Base-by-base conservation (phyloP, 106 monocot genomes). In the Gastrodia elata region DNA sequence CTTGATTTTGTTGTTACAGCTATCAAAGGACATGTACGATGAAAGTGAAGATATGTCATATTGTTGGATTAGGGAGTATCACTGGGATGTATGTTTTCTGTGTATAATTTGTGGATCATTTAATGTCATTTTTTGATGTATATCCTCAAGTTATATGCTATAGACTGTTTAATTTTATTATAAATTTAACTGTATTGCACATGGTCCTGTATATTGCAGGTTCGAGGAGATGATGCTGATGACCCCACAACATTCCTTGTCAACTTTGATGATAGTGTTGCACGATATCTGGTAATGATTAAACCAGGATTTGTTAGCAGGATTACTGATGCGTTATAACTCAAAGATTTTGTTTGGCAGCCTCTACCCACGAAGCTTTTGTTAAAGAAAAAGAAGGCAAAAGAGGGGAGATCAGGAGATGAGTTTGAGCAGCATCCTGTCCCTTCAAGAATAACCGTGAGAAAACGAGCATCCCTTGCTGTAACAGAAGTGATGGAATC, bases 41-140 rank as follows among this genome's bases (percentile, higher is more conserved):
- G 93, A 88, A 75, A 82, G 75, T 70, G 96, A 96, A 83, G 96
- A 97, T 74, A 68, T 75, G 75, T 76, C 73, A 20, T 97, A 97
- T 64, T 83, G 82, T 28, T 97, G 97, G 97, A 34, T 97, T 26
- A 85, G 97, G 71, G 97, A 97, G 58, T 97, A 97, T 75, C 83
- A 90, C 55, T 97, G 93, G 93, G 88, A 97, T 80, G 92, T 93
- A 83, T 25, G 92, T 83, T 25, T 80, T 65, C 39, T 75, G 20
- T 40, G 20, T 42, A 39, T 70, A 26, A 20, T 61, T 61, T 32
- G 28, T 61, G 64, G 4, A 5, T 32, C 22, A 39, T 75, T 16
- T 27, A 39, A 5, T 65, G 24, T 68, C 5, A 28, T 18, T 9
- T 33, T 72, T 73, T 73, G 8, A 39, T 37, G 2, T 13, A 24